Base-by-base conservation (phyloP, 768 basidiomycete genomes). In the Chalciporus chontae region DNA sequence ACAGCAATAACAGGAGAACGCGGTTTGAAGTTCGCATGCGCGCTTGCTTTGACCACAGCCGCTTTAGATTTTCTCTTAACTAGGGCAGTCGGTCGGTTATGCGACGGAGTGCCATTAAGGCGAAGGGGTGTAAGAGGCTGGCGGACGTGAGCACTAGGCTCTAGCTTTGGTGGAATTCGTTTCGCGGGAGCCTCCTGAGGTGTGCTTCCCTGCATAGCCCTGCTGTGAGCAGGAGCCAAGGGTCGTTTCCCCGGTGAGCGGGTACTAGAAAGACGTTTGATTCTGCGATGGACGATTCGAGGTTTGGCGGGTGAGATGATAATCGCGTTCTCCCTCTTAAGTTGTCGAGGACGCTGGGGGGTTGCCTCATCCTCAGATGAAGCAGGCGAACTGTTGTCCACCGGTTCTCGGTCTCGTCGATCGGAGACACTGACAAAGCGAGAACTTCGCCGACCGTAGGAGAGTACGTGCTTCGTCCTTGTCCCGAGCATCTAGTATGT, bases 391-490 rank as follows among this genome's bases (percentile, higher is more conserved):
- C 71, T 45, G 66, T 52, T 4, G 69, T 58, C 43, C 38, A 34
- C 43, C 19, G 62, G 54, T 21, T 59, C 65, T 47, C 42, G 62
- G 21, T 63, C 67, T 27, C 57, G 53, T 45, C 63, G 64, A 47
- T 66, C 64, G 42, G 73, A 71, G 38, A 71, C 73, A 50, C 73
- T 75, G 56, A 86, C 72, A n/a, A 85, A 74, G 34, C 85, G 80
- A 46, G 77, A 76, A 36, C 72, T 72, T 52, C 84, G 79, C 56
- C 80, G 79, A 18, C 85, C 85, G 57, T 87, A 87, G 18, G 81
- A 70, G 45, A 74, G 77, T 42, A 87, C 76, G 58, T 83, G 80
- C 62, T 83, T 85, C 6, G 85, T 87, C 56, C 73, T 77, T 50
- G 77, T 58, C 21, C 81, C 74, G 15, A 84, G 72, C 84, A 85